phyloP scores from a whole-genome alignment of 306 rosid genomes.

The Cucumis melo region DNA sequence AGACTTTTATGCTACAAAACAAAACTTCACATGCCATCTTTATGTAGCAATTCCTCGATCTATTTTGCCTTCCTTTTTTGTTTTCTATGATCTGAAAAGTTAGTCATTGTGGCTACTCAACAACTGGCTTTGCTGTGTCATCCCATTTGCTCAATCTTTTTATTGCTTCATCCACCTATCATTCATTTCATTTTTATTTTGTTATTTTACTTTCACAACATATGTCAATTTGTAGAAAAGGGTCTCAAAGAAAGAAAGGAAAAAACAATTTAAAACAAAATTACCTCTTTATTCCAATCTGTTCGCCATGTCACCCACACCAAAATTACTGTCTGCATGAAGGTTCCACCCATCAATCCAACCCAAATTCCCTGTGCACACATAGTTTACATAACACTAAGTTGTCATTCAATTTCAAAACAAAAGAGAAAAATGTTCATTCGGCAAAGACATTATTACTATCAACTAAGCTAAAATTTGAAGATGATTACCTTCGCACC shows the following conservation, averaged over 20 bases:
- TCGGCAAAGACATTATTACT: too few relatives aligned
- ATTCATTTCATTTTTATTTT: not conserved
- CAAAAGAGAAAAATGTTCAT: not conserved
- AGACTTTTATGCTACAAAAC: not conserved
- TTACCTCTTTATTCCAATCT: conserved; percentile 61
- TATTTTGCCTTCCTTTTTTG: not conserved
- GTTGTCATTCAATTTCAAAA: not conserved
- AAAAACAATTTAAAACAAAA: too few relatives aligned
- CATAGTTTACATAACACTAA: not conserved
- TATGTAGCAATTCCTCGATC: not conserved
- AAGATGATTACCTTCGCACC: conserved; percentile 39
- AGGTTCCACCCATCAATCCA: conserved; percentile 72
- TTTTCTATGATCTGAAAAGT: not conserved
- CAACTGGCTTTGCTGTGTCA: conserved; percentile 3
- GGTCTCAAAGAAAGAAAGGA: too few relatives aligned
- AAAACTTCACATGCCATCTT: not conserved
- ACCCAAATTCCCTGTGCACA: conserved; percentile 58
- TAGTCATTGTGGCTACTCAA: not conserved
- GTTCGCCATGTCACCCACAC: conserved; percentile 51
- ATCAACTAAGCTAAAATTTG: not conserved
- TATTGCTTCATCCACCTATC: conserved; percentile 48
- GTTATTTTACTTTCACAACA: not conserved
- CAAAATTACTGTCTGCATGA: conserved; percentile 48
- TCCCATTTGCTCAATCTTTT: conserved; percentile 57
- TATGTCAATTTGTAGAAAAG: too few relatives aligned